phyloP scores from a whole-genome alignment of 306 rosid species.

The Prunus padus region DNA sequence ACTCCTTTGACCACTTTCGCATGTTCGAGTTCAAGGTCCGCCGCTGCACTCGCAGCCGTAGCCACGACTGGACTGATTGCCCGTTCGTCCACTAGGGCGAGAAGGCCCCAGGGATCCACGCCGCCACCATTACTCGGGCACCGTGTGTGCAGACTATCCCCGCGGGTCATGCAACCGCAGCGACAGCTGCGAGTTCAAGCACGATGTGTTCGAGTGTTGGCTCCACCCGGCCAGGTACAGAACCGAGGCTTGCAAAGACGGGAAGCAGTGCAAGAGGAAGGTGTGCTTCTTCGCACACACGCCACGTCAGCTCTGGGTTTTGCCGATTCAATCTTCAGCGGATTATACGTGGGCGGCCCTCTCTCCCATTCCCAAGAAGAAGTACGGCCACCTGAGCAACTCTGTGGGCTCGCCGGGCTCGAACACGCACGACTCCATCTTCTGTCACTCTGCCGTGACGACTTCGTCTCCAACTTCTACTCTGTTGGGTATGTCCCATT shows the following conservation, averaged over 20 bases:
- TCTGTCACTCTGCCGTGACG: constrained; percentile 40
- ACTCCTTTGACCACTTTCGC: constrained; percentile 74
- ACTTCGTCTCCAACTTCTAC: constrained; percentile 76
- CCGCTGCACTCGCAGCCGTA: constrained; percentile 79
- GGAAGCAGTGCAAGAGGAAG: constrained; percentile 75
- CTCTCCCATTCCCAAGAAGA: constrained; percentile 31
- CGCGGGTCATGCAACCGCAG: constrained; percentile 71
- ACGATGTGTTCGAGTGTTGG: constrained; percentile 93
- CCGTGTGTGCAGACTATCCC: constrained; percentile 70
- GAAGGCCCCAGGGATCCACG: constrained; percentile 82
- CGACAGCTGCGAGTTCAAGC: constrained; percentile 75
- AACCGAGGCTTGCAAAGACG: constrained; percentile 94
- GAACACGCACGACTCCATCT: constrained; percentile 40
- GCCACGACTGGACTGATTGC: constrained; percentile 99
- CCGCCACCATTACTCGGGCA: constrained; percentile 63
- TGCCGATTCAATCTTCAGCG: constrained; percentile 27
- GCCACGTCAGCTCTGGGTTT: constrained; percentile 62
- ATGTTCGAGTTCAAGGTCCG: constrained; percentile 94
- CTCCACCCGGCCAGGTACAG: constrained; percentile 89
- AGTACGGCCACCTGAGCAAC: constrained; percentile 30
- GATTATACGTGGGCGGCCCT: neutral
- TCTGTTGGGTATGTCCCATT: constrained; percentile 58
- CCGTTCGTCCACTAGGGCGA: constrained; percentile 87
- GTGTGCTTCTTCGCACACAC: constrained; percentile 93
- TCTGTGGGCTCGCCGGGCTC: neutral